phyloP scores from a whole-genome alignment of 306 rosid species.

The Sphenostylis stenocarpa region DNA sequence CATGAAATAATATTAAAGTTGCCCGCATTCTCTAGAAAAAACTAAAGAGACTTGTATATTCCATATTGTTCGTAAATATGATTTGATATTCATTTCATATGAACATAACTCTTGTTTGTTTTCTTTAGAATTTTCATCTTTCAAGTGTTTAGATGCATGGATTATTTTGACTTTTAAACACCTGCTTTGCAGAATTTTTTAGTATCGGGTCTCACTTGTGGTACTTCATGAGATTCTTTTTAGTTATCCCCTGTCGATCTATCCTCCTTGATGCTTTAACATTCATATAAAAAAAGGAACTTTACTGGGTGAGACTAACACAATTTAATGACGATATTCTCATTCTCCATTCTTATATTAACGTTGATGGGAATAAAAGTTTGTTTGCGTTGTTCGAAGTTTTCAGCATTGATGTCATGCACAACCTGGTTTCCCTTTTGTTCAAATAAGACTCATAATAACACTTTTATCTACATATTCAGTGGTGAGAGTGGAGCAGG shows the following conservation, averaged over 20 bases:
- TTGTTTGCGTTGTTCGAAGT: background rate
- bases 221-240: background rate
- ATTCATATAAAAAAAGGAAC: background rate
- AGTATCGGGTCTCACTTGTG: background rate
- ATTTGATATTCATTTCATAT: background rate
- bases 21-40: background rate
- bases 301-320: background rate
- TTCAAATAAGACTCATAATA: background rate
- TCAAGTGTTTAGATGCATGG: background rate
- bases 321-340: slow-evolving; percentile 3
- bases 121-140: background rate
- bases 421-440: slow-evolving; percentile 22
- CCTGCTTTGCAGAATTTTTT: background rate
- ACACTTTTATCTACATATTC: slow-evolving; percentile 24
- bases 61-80: background rate
- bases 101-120: background rate
- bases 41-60: background rate
- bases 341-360: background rate
- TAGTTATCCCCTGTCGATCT: background rate
- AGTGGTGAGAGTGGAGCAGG: slow-evolving; percentile 99
- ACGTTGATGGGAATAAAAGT: background rate
- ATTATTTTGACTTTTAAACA: background rate
- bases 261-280: background rate
- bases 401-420: slow-evolving; percentile 16
- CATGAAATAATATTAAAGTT: background rate